These are phyloP conservation scores for Nannizziopsis arthrosporioides DNA, from an alignment of 2,329 filamentous ascomycete species.

Conservation along the genomic window DNA sequence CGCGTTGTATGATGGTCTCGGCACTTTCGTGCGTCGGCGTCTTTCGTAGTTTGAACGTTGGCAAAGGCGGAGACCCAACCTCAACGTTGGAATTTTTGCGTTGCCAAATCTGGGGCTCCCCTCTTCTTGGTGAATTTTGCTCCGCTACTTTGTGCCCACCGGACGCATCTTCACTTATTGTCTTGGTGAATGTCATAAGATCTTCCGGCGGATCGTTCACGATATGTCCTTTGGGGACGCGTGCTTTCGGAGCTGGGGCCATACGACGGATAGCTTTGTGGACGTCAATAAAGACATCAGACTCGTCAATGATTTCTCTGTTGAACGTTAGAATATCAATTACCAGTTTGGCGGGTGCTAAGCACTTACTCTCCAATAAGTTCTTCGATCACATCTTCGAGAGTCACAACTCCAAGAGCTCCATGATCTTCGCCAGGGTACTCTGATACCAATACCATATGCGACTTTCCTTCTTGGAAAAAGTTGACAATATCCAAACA, in stretches of 20 bases:
- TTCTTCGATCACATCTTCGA: constrained; percentile 98
- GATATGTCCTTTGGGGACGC: constrained; percentile 48
- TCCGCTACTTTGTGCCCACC: too few species aligned
- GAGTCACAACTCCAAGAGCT: constrained; percentile 81
- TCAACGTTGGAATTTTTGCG: constrained; percentile 24
- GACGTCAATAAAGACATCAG: constrained; percentile 94
- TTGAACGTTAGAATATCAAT: constrained; percentile 16
- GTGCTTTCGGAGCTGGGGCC: constrained; percentile 67
- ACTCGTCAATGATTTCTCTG: constrained; percentile 97
- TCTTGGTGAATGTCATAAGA: not conserved
- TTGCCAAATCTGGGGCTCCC: constrained; percentile 11
- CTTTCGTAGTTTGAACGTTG: constrained; percentile 31
- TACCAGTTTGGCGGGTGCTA: not conserved
- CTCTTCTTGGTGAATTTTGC: not conserved
- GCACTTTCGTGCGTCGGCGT: constrained; percentile 23
- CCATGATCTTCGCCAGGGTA: constrained; percentile 81
- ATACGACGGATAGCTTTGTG: constrained; percentile 93
- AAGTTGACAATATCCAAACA: constrained; percentile 98
- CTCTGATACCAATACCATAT: constrained; percentile 95
- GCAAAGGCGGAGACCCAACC: constrained; percentile 27
- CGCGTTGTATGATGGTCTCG: constrained; percentile 35
- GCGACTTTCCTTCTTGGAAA: constrained; percentile 97
- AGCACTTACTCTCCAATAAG: constrained; percentile 84
- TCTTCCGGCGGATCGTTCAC: constrained; percentile 33
- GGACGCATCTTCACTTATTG: not conserved